Evolutionary conservation across 1,284 basidiomycete species (phyloP), one percentile per base, ranked within the genome.

Genomic region (Boletus calvinii): DNA sequence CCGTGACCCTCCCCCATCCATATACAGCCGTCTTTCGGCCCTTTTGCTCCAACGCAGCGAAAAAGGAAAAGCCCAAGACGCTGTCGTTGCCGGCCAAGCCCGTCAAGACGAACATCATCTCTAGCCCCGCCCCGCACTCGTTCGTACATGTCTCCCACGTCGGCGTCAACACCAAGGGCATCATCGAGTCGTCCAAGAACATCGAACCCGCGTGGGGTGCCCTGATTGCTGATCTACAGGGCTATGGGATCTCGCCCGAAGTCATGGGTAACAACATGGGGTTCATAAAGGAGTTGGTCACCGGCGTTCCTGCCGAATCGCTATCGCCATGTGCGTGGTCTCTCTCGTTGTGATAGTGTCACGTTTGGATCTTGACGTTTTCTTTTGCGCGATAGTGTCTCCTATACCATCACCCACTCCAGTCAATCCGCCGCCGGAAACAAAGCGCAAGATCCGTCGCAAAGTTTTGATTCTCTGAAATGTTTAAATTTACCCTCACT

Each of bases 131-230:
- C 1, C 78, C 80, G 2, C 78, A 83, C 46, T 84, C 87, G n/a
- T 96, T 95, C 75, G 81, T 86, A 61, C 94, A 95, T 64, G 80
- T 94, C 42, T 84, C 87, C 6, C 94, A 96, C 69, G 87, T 96
- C 72, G 92, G 93, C 10, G 81, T 90, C 61, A 83, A 85, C 60
- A 73, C 77, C 29, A 78, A 85, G 46, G 83, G 83, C 3, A 67
- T 68, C 46, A 83, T 91, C 46, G 91, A 92, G 72, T 81, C 83
- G 11, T 84, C 84, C 17, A 79, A 81, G 54, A 86, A 85, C 59
- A 80, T 94, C 30, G 90, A 93, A 62, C 83, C 84, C 5, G 80
- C 81, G 38, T 95, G 91, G 91, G 82, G 80, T 55, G 72, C 77
- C 43, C 71, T 90, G 52, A 73, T 90, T 22, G 74, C 81, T 49